A percentile compares a stretch with the other conserved stretches of the same genome.
Evolutionary conservation across 176 grass and related monocot genomes (phyloP).

Genomic region (Cocos nucifera): DNA sequence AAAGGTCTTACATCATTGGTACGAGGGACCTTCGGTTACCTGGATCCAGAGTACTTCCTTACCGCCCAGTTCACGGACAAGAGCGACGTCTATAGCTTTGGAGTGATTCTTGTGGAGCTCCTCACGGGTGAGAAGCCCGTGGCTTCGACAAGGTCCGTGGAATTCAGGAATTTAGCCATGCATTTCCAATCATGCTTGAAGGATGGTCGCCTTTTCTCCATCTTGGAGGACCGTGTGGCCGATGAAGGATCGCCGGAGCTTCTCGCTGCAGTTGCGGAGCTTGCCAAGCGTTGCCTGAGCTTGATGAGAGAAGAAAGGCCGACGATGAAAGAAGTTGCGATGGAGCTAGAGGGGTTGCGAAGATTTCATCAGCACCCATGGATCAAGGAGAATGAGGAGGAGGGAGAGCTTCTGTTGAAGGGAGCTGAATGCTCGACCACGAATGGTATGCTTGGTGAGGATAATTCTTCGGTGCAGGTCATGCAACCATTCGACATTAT

Average conservation of each 20-base stretch:
- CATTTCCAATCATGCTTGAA: constrained; percentile 17
- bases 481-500: no score
- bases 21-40: no score
- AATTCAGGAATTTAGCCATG: constrained; percentile 21
- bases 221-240: constrained; percentile 21
- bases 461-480: no score
- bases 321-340: constrained; percentile 35
- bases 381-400: no score
- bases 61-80: no score
- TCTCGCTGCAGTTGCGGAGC: constrained; percentile 6
- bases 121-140: constrained; percentile 36
- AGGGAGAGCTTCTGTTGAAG: no score
- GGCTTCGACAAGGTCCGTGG: constrained; percentile 4
- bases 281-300: constrained; percentile 27
- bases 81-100: no score
- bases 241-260: constrained; percentile 10
- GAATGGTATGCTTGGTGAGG: no score
- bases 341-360: constrained; percentile 21
- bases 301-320: constrained; percentile 26
- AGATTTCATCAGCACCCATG: no score
- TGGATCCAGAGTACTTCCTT: not conserved
- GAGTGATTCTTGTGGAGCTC: constrained; percentile 7
- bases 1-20: no score
- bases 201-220: not conserved
- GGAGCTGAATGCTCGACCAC: no score